Base-by-base conservation (phyloP, 345 rosid genomes). In the Odontarrhena argentea region DNA sequence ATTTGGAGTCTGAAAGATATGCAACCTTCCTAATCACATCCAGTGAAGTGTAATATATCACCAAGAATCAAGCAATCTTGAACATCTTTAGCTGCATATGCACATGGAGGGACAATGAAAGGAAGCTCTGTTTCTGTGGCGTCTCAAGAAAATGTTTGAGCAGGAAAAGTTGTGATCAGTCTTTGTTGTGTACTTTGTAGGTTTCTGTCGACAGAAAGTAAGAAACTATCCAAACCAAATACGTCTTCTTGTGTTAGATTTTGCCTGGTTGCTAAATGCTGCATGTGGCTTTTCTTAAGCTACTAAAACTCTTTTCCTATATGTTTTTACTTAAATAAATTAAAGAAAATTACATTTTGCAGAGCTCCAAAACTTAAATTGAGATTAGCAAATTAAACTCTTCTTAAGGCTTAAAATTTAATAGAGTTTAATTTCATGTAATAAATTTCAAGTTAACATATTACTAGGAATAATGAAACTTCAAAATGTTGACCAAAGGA, bases 251-350 rank as follows among this genome's bases (percentile, higher is more conserved):
- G 9, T 61, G 62, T 45, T 47, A 5, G 22, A 25, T 25, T 44
- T 70, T 70, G 47, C 69, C 9, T 71, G 69, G 75, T 63, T 30
- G 52, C 52, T 3, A 63, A 5, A 55, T 55, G 69, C 7, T 38
- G 13, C 64, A 63, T 71, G 75, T 71, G 75, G 75, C 75, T 47
- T 71, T 55, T 6, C 52, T 38, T 70, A 6, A 5, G 44, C 63
- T 70, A 70, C 75, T 38, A 40, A 63, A 71, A 46, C 75, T 41
- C 53, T 60, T 7, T 6, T 15, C 8, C 3, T 38, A 2, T 12
- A 36, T 5, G 5, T 0, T 4, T 9, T 30, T 7, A 8, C 3
- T 37, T 15, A 32, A 32, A 4, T 4, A 32, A 32, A 32, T 2
- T 0, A 6, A 44, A 32, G 26, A 44, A 26, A 59, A n/a, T 36